These are phyloP conservation scores for Albophoma yamanashiensis DNA, from an alignment of 2,329 filamentous ascomycete species.

Conservation along the genomic window DNA sequence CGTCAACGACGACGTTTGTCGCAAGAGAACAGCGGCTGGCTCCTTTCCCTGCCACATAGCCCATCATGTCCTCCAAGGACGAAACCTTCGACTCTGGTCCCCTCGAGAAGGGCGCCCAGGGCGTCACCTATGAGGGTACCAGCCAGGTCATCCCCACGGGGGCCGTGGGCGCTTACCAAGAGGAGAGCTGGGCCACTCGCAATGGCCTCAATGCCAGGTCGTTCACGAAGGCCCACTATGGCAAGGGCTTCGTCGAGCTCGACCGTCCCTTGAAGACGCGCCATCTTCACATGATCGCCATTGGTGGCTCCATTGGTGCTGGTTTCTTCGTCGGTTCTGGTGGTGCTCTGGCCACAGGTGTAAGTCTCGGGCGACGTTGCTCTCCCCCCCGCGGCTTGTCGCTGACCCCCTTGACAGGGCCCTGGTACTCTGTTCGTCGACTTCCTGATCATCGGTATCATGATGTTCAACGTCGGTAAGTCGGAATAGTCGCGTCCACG, in stretches of 20 bases:
- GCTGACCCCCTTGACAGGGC: not conserved
- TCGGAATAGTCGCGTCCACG: not conserved
- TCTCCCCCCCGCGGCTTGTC: not conserved
- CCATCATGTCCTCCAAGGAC: conserved; percentile 10
- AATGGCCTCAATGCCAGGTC: not conserved
- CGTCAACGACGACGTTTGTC: not conserved
- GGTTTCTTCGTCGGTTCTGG: not conserved
- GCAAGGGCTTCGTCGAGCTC: not conserved
- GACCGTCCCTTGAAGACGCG: not conserved
- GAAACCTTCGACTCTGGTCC: conserved; percentile 4
- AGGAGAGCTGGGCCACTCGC: not conserved
- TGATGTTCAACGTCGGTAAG: not conserved
- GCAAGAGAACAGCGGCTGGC: not conserved
- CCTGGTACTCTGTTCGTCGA: not conserved
- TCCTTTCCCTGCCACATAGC: not conserved
- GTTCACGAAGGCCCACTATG: not conserved
- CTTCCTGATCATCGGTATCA: not conserved
- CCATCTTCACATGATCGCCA: not conserved
- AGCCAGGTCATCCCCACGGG: conserved; percentile 6
- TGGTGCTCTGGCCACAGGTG: not conserved
- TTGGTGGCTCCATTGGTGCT: not conserved
- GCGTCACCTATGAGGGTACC: conserved; percentile 7
- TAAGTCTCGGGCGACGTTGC: not conserved
- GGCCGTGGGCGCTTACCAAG: not conserved
- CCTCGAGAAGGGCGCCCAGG: conserved; percentile 9